Conservation (phyloP, 306 rosid species). For the Sechiopsis laciniata region DNA sequence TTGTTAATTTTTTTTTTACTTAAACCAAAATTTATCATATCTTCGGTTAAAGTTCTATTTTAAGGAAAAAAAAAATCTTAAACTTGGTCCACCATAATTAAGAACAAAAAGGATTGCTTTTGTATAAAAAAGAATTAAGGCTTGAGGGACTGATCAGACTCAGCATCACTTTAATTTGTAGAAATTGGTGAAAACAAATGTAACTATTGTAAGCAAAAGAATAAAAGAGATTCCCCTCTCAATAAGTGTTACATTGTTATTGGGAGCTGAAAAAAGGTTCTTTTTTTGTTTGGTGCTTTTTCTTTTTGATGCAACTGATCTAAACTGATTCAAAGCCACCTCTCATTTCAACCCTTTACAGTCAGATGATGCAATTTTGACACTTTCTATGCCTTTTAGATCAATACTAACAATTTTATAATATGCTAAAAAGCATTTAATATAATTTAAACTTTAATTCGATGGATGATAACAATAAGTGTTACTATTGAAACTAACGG, state of each 20-base stretch:
- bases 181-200: constrained; percentile 4
- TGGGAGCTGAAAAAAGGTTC: background rate
- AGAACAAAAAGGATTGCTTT: background rate
- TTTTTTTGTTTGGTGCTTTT: constrained; percentile 13
- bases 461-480: background rate
- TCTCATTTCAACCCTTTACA: constrained; percentile 12
- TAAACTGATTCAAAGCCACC: constrained; percentile 13
- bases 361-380: constrained; percentile 9
- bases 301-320: constrained; percentile 9
- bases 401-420: background rate
- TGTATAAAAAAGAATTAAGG: background rate
- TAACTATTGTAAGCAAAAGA: background rate
- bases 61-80: too few species aligned
- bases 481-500: too few species aligned
- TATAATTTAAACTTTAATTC: constrained; percentile 9
- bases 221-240: background rate
- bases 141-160: too few species aligned
- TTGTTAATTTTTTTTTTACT: too few species aligned
- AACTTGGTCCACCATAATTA: background rate
- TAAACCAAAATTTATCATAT: background rate
- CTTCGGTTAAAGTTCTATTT: background rate
- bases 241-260: background rate
- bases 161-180: background rate
- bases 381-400: background rate
- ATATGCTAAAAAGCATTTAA: background rate